Evolutionary conservation across 2,329 filamentous ascomycete species (phyloP).

Genomic region (Myotisia sp.): DNA sequence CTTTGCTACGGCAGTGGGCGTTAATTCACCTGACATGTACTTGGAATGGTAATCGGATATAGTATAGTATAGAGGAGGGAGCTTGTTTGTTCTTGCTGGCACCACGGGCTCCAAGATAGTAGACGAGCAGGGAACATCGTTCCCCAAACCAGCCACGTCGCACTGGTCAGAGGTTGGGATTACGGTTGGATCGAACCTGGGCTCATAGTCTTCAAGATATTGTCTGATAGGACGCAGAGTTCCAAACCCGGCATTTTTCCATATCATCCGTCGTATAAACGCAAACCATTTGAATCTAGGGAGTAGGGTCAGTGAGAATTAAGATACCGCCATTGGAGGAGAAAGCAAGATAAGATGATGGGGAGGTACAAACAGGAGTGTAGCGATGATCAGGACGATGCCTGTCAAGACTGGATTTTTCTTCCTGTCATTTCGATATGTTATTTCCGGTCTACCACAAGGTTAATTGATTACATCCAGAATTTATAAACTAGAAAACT

Average conservation of each 20-base stretch:
- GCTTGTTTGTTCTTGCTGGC: conserved; percentile 17
- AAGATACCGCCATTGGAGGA: background rate
- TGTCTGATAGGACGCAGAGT: conserved; percentile 39
- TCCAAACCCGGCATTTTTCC: conserved; percentile 55
- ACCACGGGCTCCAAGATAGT: conserved; percentile 15
- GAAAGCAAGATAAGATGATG: too few relatives aligned
- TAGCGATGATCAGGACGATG: conserved; percentile 41
- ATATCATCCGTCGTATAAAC: conserved; percentile 47
- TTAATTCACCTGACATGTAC: conserved; percentile 54
- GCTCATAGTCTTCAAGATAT: conserved; percentile 39
- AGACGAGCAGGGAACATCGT: conserved; percentile 9
- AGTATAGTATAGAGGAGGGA: conserved; percentile 43
- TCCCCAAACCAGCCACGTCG: conserved; percentile 10
- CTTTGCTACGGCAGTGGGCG: conserved; percentile 57
- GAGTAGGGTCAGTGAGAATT: conserved; percentile 3
- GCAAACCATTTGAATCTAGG: conserved; percentile 38
- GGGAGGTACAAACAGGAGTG: conserved; percentile 37
- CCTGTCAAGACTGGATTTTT: conserved; percentile 54
- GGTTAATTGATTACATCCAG: background rate
- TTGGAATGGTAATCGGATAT: conserved; percentile 61
- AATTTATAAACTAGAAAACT: background rate
- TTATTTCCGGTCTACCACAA: conserved; percentile 12
- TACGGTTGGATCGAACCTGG: conserved; percentile 44
- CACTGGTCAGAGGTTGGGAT: conserved; percentile 26
- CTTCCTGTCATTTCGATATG: conserved; percentile 30